A percentile compares a stretch with the other conserved stretches of the same genome.
phyloP scores from a whole-genome alignment of 768 basidiomycete species.

The Kwoniella europaea region DNA sequence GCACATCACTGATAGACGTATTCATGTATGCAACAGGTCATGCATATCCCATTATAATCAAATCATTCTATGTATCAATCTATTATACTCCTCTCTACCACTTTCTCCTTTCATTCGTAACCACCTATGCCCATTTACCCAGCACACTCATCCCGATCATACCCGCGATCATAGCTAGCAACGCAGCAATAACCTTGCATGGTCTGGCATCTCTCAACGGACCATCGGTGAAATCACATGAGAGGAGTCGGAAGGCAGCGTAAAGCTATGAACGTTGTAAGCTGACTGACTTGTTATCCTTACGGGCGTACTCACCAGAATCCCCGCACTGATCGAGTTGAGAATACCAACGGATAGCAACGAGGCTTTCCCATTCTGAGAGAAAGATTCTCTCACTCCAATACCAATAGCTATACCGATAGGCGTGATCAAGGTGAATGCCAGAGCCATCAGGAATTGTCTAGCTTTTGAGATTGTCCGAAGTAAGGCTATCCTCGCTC shows the following conservation, averaged over 20 bases:
- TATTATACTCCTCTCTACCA: not conserved
- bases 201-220: slow-evolving; percentile 34
- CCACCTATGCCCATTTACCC: slow-evolving; percentile 48
- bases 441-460: slow-evolving; percentile 41
- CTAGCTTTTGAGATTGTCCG: slow-evolving; percentile 31
- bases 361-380: slow-evolving; percentile 26
- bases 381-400: slow-evolving; percentile 43
- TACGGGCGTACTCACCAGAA: slow-evolving; percentile 33
- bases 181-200: slow-evolving; percentile 39
- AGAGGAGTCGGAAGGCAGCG: slow-evolving; percentile 40
- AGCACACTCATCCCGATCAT: slow-evolving; percentile 52
- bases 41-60: not conserved
- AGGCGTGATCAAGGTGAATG: slow-evolving; percentile 53
- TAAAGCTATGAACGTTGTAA: not conserved
- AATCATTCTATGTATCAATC: not conserved
- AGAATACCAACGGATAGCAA: slow-evolving; percentile 38
- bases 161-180: slow-evolving; percentile 36
- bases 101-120: not conserved
- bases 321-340: slow-evolving; percentile 39
- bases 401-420: slow-evolving; percentile 56
- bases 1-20: not conserved
- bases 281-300: slow-evolving; percentile 14
- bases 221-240: slow-evolving; percentile 45
- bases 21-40: not conserved
- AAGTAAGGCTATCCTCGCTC: slow-evolving; percentile 51